Evolutionary conservation across 306 rosid genomes (phyloP).

Genomic region (Hylodesmum podocarpum): DNA sequence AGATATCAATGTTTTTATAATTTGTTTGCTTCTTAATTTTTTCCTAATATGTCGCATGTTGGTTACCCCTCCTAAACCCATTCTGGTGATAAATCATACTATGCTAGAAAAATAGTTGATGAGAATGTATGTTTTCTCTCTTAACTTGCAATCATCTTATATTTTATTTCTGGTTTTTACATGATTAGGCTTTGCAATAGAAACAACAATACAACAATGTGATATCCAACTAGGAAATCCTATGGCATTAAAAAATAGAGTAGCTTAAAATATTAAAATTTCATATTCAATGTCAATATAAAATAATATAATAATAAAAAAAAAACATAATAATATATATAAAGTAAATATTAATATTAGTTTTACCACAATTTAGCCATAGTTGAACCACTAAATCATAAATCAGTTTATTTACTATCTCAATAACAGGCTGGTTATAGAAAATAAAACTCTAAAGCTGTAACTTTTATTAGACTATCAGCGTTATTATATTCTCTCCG

Average conservation of each 20-base stretch:
- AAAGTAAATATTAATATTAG: neutral
- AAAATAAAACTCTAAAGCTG: conserved; percentile 12
- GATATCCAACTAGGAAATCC: neutral
- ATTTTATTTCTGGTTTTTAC: neutral
- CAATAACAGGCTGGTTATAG: neutral
- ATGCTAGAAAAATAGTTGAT: neutral
- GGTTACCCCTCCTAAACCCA: neutral
- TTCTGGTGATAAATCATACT: neutral
- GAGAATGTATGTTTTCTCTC: neutral
- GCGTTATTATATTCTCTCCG: neutral
- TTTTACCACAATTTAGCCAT: neutral
- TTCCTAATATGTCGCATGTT: neutral
- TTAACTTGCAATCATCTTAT: neutral
- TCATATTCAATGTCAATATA: neutral
- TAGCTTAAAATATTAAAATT: neutral
- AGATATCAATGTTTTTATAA: neutral
- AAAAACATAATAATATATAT: neutral
- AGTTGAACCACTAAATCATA: neutral
- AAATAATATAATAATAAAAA: neutral
- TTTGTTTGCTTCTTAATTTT: neutral
- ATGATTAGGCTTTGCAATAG: neutral
- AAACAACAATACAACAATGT: neutral
- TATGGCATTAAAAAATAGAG: neutral
- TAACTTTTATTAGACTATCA: conserved; percentile 18
- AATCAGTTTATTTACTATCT: neutral